Percentiles rank a stretch among this genome's conserved stretches.
phyloP scores from a whole-genome alignment of 345 rosid species.

The Brassica incana region DNA sequence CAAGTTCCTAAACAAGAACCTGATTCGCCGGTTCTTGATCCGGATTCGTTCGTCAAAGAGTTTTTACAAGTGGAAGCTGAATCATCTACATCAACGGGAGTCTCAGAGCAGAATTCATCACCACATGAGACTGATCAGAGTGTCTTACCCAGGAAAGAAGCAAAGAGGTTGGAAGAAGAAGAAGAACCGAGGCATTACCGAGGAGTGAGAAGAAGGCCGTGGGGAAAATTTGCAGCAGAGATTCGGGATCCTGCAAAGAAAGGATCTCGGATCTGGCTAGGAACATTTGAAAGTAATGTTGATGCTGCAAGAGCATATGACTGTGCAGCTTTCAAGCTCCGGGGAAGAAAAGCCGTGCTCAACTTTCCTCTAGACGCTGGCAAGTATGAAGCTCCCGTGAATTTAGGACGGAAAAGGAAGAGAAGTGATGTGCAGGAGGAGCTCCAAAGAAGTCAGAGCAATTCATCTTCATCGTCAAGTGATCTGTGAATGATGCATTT shows the following conservation, averaged over 20 bases:
- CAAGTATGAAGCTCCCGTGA: constrained; percentile 45
- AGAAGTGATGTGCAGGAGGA: constrained; percentile 32
- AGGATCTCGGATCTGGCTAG: constrained; percentile 85
- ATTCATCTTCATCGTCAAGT: constrained; percentile 27
- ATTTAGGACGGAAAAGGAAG: constrained; percentile 57
- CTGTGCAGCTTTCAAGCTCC: constrained; percentile 78
- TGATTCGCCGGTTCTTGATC: constrained; percentile 42
- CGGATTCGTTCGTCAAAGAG: constrained; percentile 21
- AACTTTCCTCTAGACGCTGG: constrained; percentile 91
- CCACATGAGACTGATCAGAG: constrained; percentile 30
- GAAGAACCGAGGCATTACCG: constrained; percentile 59
- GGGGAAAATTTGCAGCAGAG: constrained; percentile 97
- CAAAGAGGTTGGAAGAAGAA: constrained; percentile 17
- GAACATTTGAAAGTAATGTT: constrained; percentile 65
- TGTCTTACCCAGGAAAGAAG: constrained; percentile 7
- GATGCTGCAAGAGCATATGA: constrained; percentile 96
- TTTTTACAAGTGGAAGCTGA: constrained; percentile 24
- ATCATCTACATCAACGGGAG: constrained; percentile 19
- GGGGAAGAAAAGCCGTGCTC: constrained; percentile 80
- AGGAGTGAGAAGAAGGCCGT: constrained; percentile 87
- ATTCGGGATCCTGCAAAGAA: constrained; percentile 79
- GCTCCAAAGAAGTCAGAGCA: constrained; percentile 32
- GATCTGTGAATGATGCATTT: constrained; percentile 21
- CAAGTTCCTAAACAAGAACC: constrained; percentile 45
- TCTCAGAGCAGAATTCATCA: constrained; percentile 24